Evolutionary conservation across 768 basidiomycete genomes (phyloP), one percentile per base, ranked within the genome.

Genomic region (Porpolomopsis calyptriformis): DNA sequence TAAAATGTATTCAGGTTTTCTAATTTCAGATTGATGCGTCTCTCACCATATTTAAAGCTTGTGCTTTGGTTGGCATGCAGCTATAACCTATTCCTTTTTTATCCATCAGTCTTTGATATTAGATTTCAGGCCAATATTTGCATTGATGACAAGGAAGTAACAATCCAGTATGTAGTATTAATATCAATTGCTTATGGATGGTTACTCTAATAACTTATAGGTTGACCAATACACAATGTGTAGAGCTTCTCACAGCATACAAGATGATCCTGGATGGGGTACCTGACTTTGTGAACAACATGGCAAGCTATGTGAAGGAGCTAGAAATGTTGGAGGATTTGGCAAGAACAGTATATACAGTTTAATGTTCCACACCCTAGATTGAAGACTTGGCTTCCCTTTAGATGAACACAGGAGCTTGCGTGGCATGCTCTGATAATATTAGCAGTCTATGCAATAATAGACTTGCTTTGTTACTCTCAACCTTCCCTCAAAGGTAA

Each of bases 391-490:
- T 6, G 8, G 19, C 9, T 18, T 11, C 25, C 24, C 23, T 18
- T 27, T 38, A 51, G 47, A 34, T 48, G 25, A 44, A 9, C 9
- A 23, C 31, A 35, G 43, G 31, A 34, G 18, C 38, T 3, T 26
- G 35, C 9, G 23, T 24, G 14, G 47, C 39, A 11, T 19, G 40
- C 16, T 43, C 46, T 9, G 49, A 51, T 8, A 27, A 51, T 34
- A 24, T 26, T 25, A 20, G 47, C 4, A 35, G 49, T 27, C 39
- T 51, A 16, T 22, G 25, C 16, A 20, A 48, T 6, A 18, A 23
- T 22, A 33, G 45, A 14, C 45, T 50, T 3, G 29, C 24, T 50
- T 40, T 34, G 29, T 41, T 27, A 37, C 44, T 18, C 19, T 41
- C 2, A 41, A 49, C 18, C 24, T 36, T 8, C 33, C 35, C 19